Evolutionary conservation across 345 rosid genomes (phyloP).

Genomic region (Hevea brasiliensis): DNA sequence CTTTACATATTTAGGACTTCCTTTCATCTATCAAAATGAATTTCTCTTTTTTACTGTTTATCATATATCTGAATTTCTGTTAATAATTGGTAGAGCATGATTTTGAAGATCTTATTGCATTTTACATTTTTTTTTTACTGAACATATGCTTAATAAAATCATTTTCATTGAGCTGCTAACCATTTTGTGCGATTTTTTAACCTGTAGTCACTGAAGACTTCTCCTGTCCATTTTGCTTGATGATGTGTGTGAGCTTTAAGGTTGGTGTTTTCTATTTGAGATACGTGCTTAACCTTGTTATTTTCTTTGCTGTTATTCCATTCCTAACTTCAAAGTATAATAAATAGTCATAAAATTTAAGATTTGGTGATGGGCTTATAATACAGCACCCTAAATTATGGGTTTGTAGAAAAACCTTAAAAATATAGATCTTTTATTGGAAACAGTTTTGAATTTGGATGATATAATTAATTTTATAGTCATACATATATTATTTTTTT

Average conservation of each 20-base stretch:
- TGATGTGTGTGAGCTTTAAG: conserved; percentile 33
- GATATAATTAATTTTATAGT: background rate
- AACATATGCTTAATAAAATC: background rate
- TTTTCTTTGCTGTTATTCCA: background rate
- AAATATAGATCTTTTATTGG: background rate
- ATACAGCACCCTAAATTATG: background rate
- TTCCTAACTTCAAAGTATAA: background rate
- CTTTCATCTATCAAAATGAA: background rate
- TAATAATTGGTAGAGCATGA: background rate
- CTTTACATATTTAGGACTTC: background rate
- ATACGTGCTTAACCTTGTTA: background rate
- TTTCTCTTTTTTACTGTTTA: background rate
- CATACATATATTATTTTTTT: background rate
- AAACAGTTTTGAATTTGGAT: background rate
- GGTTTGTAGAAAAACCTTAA: background rate
- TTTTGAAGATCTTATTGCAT: background rate
- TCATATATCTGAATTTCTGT: background rate
- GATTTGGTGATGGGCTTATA: conserved; percentile 1
- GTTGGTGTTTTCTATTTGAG: conserved; percentile 5
- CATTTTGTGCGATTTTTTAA: background rate
- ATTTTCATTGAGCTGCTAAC: background rate
- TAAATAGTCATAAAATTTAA: background rate
- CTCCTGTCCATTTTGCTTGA: conserved; percentile 33
- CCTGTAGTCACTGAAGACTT: conserved; percentile 33
- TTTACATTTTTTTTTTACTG: background rate